Base-by-base conservation (phyloP, 805 yeast species). In the Tetrapisispora iriomotensis region DNA sequence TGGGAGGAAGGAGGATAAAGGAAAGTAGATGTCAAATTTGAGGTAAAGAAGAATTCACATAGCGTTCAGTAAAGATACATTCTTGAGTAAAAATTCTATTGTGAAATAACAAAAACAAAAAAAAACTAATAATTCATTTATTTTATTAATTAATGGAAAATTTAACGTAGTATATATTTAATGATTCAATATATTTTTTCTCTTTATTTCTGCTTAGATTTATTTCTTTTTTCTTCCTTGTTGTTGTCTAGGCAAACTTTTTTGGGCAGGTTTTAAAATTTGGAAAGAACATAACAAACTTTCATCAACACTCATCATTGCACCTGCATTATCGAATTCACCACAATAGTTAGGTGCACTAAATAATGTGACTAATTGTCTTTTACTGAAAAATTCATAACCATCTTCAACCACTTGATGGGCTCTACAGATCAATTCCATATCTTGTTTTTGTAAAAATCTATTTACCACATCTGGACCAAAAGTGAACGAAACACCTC, bases 321-420 rank as follows among this genome's bases (percentile, higher is more conserved):
- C 98, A 58, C 97, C 98, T 2, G 97, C 96, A 59, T 90, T 90
- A 65, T 90, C 98, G 61, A 90, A 90, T 65, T 92, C 97, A 55
- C 98, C 98, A 74, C 97, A 92, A 64, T 88, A 88, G 66, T 92
- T 92, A 53, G 98, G 98, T 42, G 98, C 98, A 39, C 92, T 79
- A 62, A 90, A 90, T 50, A 90, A 71, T 24, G 98, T 90, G 36
- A 90, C 97, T 59, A 90, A 74, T 66, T 90, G 97, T 60, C 97
- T 82, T 64, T 90, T 90, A 48, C 92, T 77, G 65, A 92, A 90
- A 61, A 90, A 90, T 70, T 90, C 97, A 65, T 92, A 90, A 50
- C 98, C 98, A 65, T 90, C 98, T 68, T 90, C 98, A 45, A 90
- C 98, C 47, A 90, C 98, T 68, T 90, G 97, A 72, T 90, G 98